phyloP scores from a whole-genome alignment of 305 asterid species.

The Salvia sclarea region DNA sequence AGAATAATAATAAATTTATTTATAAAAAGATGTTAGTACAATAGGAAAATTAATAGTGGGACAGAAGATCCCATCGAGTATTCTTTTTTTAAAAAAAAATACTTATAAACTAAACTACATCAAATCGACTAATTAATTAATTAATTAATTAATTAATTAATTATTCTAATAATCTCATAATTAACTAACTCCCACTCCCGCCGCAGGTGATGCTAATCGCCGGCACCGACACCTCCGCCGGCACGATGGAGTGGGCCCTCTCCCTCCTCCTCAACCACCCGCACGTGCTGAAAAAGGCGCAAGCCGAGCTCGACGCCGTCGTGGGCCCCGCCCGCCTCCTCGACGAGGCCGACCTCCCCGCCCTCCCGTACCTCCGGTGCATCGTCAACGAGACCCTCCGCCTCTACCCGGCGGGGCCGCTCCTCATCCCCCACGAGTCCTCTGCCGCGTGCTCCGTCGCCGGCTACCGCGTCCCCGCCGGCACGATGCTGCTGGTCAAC shows the following conservation, averaged over 20 bases:
- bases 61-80: too few species aligned
- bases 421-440: conserved; percentile 61
- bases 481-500: conserved; percentile 65
- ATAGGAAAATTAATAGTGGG: too few species aligned
- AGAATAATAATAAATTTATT: too few species aligned
- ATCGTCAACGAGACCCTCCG: conserved; percentile 60
- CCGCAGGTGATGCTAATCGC: conserved; percentile 54
- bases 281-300: conserved; percentile 51
- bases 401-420: conserved; percentile 61
- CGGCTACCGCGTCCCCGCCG: conserved; percentile 55
- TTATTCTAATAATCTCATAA: too few species aligned
- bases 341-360: conserved; percentile 48
- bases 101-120: too few species aligned
- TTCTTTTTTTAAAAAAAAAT: too few species aligned
- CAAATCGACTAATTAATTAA: too few species aligned
- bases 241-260: conserved; percentile 72
- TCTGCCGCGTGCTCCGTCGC: conserved; percentile 47
- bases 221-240: conserved; percentile 65
- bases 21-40: too few species aligned
- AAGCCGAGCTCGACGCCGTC: conserved; percentile 48
- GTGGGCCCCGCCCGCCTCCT: conserved; percentile 51
- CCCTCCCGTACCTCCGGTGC: conserved; percentile 58
- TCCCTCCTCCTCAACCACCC: conserved; percentile 62
- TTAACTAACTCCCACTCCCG: too few species aligned
- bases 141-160: too few species aligned